Percentiles rank a stretch among this genome's conserved stretches.
Conservation (phyloP, 371 early-diverging fungal genomes). For the Mortierella sp. region DNA sequence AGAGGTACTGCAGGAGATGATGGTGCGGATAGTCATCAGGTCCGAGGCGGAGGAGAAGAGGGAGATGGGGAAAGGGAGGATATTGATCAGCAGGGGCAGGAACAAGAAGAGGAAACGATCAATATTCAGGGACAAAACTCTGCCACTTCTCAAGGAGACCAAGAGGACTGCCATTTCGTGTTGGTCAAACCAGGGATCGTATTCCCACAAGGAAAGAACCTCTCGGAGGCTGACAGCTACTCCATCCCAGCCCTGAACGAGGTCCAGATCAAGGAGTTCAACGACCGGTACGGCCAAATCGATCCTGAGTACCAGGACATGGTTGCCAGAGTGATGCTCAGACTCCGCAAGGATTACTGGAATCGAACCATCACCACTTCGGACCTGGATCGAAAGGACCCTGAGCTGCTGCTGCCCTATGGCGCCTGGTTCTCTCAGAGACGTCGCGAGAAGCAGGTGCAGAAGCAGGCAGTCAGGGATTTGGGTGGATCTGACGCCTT, state of each 20-base stretch:
- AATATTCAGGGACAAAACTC: no score
- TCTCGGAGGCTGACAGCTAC: background rate
- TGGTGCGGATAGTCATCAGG: background rate
- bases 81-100: background rate
- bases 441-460: background rate
- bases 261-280: background rate
- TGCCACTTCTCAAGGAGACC: background rate
- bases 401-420: conserved; percentile 9
- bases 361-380: background rate
- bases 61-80: background rate
- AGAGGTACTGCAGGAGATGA: background rate
- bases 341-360: conserved; percentile 24
- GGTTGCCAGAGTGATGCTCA: conserved; percentile 26
- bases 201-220: conserved; percentile 4
- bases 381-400: conserved; percentile 6
- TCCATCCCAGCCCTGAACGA: conserved; percentile 8
- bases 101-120: background rate
- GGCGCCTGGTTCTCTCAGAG: conserved; percentile 3
- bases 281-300: background rate
- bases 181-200: conserved; percentile 6
- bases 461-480: background rate
- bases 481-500: background rate
- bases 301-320: conserved; percentile 7
- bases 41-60: background rate
- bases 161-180: background rate